These are phyloP conservation scores for Dictyophora rubrovolvata DNA, from an alignment of 768 basidiomycete genomes.

Conservation along the genomic window DNA sequence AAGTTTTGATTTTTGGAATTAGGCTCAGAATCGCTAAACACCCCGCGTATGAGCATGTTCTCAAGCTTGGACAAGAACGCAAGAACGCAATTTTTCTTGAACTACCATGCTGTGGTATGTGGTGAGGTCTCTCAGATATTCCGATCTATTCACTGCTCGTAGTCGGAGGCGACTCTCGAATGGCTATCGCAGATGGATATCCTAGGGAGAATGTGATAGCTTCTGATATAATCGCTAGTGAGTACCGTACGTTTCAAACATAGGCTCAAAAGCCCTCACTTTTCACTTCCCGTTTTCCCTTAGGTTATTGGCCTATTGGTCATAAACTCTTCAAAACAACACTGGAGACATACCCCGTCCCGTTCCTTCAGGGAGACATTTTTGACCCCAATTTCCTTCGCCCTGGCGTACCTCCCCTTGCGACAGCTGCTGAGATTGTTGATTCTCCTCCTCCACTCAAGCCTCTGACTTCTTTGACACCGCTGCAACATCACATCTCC, in stretches of 20 bases:
- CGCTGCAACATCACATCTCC: conserved; percentile 8
- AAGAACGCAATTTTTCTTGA: conserved; percentile 31
- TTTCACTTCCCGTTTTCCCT: neutral
- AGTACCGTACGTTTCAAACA: neutral
- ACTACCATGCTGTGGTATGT: conserved; percentile 35
- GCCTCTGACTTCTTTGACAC: conserved; percentile 9
- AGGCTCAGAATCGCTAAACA: conserved; percentile 11
- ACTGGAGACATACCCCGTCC: neutral
- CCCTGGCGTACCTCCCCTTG: neutral
- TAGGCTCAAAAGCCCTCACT: neutral
- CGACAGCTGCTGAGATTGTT: neutral
- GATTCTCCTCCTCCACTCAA: conserved; percentile 1
- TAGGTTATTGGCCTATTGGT: conserved; percentile 9
- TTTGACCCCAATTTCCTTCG: conserved; percentile 1
- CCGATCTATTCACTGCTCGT: neutral
- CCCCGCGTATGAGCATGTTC: conserved; percentile 17
- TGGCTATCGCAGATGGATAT: conserved; percentile 32
- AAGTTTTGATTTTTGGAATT: neutral
- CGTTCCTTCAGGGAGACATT: conserved; percentile 5
- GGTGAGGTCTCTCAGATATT: conserved; percentile 5
- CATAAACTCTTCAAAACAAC: conserved; percentile 9
- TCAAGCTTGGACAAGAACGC: conserved; percentile 28
- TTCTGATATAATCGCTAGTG: conserved; percentile 30
- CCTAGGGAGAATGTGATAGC: conserved; percentile 29
- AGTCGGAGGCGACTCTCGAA: conserved; percentile 31